Conservation (phyloP, 768 basidiomycete genomes). For the Hericium coralloides region DNA sequence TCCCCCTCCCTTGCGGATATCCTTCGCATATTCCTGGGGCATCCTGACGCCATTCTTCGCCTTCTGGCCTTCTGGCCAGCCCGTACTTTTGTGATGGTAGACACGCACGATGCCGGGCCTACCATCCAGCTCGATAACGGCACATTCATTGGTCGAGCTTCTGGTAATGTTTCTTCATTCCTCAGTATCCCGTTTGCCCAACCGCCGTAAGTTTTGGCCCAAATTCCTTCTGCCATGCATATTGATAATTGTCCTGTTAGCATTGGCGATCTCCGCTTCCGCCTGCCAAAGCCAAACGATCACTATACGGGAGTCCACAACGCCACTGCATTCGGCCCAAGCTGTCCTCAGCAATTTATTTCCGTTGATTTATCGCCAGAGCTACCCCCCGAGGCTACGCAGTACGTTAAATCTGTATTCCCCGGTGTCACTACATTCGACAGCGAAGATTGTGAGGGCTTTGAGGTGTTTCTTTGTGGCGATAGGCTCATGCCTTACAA, state of each 20-base stretch:
- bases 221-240: too few species aligned
- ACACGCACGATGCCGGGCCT: background rate
- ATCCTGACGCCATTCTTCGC: too few species aligned
- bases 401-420: background rate
- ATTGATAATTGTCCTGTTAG: background rate
- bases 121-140: conserved; percentile 7
- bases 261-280: conserved; percentile 9
- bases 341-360: conserved; percentile 16
- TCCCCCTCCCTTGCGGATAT: too few species aligned
- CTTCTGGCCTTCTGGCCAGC: too few species aligned
- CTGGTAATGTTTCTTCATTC: conserved; percentile 5
- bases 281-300: conserved; percentile 6
- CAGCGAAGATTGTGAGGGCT: conserved; percentile 12
- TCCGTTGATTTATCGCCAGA: background rate
- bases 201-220: conserved; percentile 6
- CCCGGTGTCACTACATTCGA: background rate
- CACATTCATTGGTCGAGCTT: conserved; percentile 5
- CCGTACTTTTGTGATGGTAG: too few species aligned
- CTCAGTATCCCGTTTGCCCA: conserved; percentile 13
- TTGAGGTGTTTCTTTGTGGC: too few species aligned
- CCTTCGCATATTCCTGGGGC: too few species aligned
- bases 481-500: too few species aligned
- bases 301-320: conserved; percentile 8
- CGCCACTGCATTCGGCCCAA: conserved; percentile 10
- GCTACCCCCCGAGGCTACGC: background rate